Evolutionary conservation across 2,329 filamentous ascomycete genomes (phyloP), one percentile per base, ranked within the genome.

Genomic region (Aspergillus felis): DNA sequence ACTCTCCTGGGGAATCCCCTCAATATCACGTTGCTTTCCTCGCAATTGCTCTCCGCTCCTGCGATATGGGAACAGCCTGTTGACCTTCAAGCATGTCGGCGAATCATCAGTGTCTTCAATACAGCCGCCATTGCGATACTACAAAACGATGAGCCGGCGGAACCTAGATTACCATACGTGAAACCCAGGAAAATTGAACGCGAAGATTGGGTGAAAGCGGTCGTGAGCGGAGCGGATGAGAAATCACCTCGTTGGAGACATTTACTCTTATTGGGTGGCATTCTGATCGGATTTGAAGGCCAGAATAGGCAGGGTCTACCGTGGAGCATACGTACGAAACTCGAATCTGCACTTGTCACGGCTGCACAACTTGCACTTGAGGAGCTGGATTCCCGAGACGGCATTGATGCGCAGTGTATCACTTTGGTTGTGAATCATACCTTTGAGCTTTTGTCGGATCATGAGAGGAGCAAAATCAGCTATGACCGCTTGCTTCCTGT

Each of bases 211-310:
- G 75, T 83, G 25, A 80, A 79, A 61, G 84, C 85, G 1, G 77
- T 86, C 2, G 79, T 84, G 2, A 79, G 78, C 44, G 85, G 84
- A 8, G 84, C 85, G 17, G 82, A 87, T 66, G 84, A 83, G 48
- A 81, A 79, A 64, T 87, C 79, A 73, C 83, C 81, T 20, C 80
- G 90, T 68, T 96, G 91, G 91, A 87, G 91, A 72, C 92, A 96
- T 72, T 75, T 92, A 29, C 79, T 96, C n/a, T 82, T 92, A 4
- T 82, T 96, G 8, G 87, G 87, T 0, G 92, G 91, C 3, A 78
- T 96, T 24, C 75, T 96, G 57, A 82, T 93, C 69, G 91, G 90
- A 8, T 87, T 92, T 68, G 88, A 89, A 63, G 79, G 82, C 17
- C 81, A 84, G 59, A 82, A 87, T 44, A 77, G 85, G 49, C 81